phyloP scores from a whole-genome alignment of 345 rosid species.

The Eutrema yunnanense region DNA sequence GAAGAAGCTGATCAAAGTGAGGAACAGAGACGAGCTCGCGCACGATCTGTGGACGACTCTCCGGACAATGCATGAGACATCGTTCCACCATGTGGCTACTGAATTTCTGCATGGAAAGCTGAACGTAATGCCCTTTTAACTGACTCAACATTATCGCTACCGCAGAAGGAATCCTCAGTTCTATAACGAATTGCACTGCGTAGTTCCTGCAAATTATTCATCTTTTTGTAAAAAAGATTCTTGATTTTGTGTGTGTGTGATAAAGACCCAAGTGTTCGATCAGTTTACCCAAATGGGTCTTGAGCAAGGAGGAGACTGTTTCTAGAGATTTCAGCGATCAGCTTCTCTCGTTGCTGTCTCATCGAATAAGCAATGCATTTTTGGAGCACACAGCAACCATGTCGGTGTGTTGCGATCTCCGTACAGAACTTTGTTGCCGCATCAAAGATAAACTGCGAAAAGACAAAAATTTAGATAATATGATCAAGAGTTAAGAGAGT shows the following conservation, averaged over 20 bases:
- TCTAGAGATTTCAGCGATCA: conserved; percentile 39
- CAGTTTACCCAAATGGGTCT: conserved; percentile 48
- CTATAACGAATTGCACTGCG: conserved; percentile 54
- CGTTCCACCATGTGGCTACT: conserved; percentile 57
- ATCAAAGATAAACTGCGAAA: conserved; percentile 41
- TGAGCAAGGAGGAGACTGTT: conserved; percentile 50
- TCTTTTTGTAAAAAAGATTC: background rate
- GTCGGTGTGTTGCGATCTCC: conserved; percentile 54
- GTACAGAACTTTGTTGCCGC: conserved; percentile 48
- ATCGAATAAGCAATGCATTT: conserved; percentile 47
- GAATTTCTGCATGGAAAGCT: conserved; percentile 47
- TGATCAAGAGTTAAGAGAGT: background rate
- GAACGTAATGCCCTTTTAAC: conserved; percentile 51
- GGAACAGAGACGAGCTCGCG: conserved; percentile 39
- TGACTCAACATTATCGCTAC: conserved; percentile 38
- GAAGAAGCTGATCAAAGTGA: conserved; percentile 48
- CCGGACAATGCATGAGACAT: conserved; percentile 35
- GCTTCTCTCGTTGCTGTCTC: conserved; percentile 37
- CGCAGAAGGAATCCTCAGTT: conserved; percentile 39
- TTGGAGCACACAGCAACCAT: conserved; percentile 65
- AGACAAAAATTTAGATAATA: background rate
- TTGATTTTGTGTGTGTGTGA: background rate
- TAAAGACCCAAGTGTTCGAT: background rate
- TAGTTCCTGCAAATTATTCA: conserved; percentile 35
- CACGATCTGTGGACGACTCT: conserved; percentile 38